These are phyloP conservation scores for Phoenix dactylifera DNA, from an alignment of 176 grass and related monocot species.

Conservation along the genomic window DNA sequence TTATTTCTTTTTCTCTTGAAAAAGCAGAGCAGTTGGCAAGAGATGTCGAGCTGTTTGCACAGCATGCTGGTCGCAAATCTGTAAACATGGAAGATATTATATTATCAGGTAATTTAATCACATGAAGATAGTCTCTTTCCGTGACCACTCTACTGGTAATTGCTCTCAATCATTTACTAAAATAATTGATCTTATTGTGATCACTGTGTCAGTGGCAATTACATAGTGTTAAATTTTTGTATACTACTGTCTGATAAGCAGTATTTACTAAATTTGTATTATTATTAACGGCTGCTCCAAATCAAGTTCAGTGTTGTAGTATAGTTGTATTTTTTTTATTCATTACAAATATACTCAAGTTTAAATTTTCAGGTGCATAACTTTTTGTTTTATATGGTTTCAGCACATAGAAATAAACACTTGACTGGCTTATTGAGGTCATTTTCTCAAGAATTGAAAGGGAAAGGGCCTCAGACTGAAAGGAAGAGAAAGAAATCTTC, in stretches of 20 bases:
- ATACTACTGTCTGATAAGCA: no score
- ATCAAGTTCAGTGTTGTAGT: no score
- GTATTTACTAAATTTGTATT: no score
- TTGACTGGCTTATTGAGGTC: conserved; percentile 43
- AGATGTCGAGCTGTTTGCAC: conserved; percentile 81
- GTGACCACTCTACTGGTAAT: no score
- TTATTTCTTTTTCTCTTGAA: conserved; percentile 18
- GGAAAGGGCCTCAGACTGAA: conserved; percentile 46
- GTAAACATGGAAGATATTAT: conserved; percentile 79
- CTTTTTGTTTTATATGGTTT: conserved; percentile 1
- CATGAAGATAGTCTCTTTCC: not conserved
- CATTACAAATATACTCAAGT: no score
- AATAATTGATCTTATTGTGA: no score
- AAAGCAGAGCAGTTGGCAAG: conserved; percentile 72
- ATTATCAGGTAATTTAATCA: conserved; percentile 44
- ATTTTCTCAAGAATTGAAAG: conserved; percentile 65
- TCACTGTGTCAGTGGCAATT: no score
- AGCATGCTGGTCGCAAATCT: conserved; percentile 80
- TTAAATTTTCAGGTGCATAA: no score
- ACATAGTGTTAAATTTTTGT: no score
- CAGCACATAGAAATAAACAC: conserved; percentile 85
- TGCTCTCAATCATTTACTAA: no score
- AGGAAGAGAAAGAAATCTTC: conserved; percentile 68
- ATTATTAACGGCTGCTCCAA: no score
- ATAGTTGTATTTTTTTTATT: no score